Evolutionary conservation across 371 early-diverging fungal species (phyloP), one percentile per base, ranked within the genome.

Genomic region (Fennellomyces sp.): DNA sequence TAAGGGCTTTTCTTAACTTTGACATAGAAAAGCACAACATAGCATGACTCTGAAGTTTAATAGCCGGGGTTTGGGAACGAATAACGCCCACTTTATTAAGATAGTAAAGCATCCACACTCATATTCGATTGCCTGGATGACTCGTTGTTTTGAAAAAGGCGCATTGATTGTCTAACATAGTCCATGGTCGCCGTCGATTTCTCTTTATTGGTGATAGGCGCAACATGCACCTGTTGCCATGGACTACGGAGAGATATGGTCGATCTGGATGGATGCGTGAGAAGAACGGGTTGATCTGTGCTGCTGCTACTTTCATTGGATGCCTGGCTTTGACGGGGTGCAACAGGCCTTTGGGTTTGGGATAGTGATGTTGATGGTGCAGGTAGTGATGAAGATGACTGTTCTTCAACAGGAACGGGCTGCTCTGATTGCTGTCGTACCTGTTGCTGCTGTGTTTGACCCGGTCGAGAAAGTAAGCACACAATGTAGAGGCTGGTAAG

Each of bases 401-500:
- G 45, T 21, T 45, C 23, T 45, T 45, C 1, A 25, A n/a, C 13
- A 19, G 23, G 15, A 33, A 54, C 23, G 19, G 6, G 29, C 28
- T 30, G 45, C 29, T 42, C 11, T n/a, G 21, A 12, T 13, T 58
- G 26, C 17, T 31, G 27, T 36, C 36, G 33, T 26, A 31, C 1
- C 30, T 28, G 19, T 21, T 56, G 56, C 42, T 56, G 45, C 19
- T 33, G 56, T 30, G 27, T 8, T 36, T 28, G 47, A 12, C 58
- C 61, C 25, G 72, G 68, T n/a, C 50, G 25, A 8, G 60, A 60
- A n/a, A 64, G 55, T 7, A 64, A 33, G 17, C 64, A 64, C 8
- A 80, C 76, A 51, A 80, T 72, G 36, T 76, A 76, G 5, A 74
- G 65, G 39, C 63, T 69, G 2, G 66, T 56, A 11, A 70, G 56